These are phyloP conservation scores for Pholiota conissans DNA, from an alignment of 768 basidiomycete genomes.

Conservation along the genomic window DNA sequence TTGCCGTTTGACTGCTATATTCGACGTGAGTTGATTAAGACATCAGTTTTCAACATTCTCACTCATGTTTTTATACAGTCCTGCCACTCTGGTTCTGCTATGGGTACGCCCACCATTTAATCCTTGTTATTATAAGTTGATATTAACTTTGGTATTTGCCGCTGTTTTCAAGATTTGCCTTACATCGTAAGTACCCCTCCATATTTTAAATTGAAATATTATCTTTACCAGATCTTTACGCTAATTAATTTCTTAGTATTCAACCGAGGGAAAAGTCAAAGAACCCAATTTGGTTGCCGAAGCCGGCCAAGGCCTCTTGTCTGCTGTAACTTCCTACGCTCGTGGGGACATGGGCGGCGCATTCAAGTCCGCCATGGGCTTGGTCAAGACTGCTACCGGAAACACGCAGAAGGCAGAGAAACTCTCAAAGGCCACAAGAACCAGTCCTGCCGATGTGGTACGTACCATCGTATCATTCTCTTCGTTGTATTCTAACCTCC, in stretches of 20 bases:
- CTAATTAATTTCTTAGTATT: too few species aligned
- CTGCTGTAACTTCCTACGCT: slow-evolving; percentile 74
- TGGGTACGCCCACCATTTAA: slow-evolving; percentile 52
- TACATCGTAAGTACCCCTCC: slow-evolving; percentile 54
- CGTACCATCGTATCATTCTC: slow-evolving; percentile 25
- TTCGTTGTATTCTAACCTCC: neutral
- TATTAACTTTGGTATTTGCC: neutral
- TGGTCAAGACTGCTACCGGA: slow-evolving; percentile 77
- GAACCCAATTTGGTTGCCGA: slow-evolving; percentile 88
- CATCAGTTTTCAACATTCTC: neutral
- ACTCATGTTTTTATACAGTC: slow-evolving; percentile 42
- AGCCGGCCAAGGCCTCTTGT: slow-evolving; percentile 85
- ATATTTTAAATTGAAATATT: neutral
- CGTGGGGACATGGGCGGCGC: slow-evolving; percentile 81
- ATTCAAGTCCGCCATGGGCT: slow-evolving; percentile 67
- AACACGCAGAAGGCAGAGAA: slow-evolving; percentile 62
- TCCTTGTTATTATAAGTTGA: neutral
- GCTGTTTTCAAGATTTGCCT: slow-evolving; percentile 59
- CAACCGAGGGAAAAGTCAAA: slow-evolving; percentile 93
- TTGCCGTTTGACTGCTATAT: slow-evolving; percentile 85
- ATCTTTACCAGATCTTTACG: too few species aligned
- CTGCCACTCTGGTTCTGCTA: slow-evolving; percentile 87
- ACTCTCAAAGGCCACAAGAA: slow-evolving; percentile 59
- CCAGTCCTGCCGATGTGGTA: slow-evolving; percentile 86
- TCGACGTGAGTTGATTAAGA: slow-evolving; percentile 54